Conservation (phyloP, 768 basidiomycete genomes). For the Dioszegia aurantiaca region DNA sequence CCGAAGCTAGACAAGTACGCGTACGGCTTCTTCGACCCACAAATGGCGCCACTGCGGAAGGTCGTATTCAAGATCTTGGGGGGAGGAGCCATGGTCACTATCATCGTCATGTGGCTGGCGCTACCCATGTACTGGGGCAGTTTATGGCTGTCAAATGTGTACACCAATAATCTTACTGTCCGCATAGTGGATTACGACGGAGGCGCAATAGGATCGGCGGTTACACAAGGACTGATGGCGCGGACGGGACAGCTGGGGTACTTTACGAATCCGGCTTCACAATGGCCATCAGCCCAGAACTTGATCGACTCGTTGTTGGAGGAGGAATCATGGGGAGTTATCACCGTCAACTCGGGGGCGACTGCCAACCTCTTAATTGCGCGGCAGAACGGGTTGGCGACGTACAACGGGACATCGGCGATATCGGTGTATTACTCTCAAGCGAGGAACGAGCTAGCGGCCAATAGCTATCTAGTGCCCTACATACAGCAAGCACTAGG, state of each 20-base stretch:
- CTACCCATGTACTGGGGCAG: conserved; percentile 54
- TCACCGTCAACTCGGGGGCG: conserved; percentile 55
- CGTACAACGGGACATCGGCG: conserved; percentile 53
- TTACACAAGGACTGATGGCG: conserved; percentile 45
- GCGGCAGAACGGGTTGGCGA: conserved; percentile 52
- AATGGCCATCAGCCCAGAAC: conserved; percentile 43
- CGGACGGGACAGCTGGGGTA: conserved; percentile 35
- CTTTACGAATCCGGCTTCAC: conserved; percentile 29
- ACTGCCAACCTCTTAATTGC: conserved; percentile 50
- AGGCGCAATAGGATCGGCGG: conserved; percentile 48
- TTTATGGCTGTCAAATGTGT: conserved; percentile 44
- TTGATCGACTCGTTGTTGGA: conserved; percentile 53
- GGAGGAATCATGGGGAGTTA: conserved; percentile 55
- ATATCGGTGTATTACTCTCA: conserved; percentile 56
- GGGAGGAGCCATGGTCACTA: conserved; percentile 46
- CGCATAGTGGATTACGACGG: conserved; percentile 56
- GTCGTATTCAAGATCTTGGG: conserved; percentile 50
- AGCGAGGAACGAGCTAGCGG: conserved; percentile 56
- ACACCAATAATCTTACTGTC: conserved; percentile 53
- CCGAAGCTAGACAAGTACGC: conserved; percentile 31
- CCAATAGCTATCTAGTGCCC: conserved; percentile 54
- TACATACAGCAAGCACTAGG: conserved; percentile 41
- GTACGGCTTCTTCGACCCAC: conserved; percentile 36
- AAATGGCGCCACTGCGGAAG: conserved; percentile 32
- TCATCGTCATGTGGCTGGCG: conserved; percentile 55